phyloP scores from a whole-genome alignment of 139 green algal species.

The Zygnema circumcarinatum region DNA sequence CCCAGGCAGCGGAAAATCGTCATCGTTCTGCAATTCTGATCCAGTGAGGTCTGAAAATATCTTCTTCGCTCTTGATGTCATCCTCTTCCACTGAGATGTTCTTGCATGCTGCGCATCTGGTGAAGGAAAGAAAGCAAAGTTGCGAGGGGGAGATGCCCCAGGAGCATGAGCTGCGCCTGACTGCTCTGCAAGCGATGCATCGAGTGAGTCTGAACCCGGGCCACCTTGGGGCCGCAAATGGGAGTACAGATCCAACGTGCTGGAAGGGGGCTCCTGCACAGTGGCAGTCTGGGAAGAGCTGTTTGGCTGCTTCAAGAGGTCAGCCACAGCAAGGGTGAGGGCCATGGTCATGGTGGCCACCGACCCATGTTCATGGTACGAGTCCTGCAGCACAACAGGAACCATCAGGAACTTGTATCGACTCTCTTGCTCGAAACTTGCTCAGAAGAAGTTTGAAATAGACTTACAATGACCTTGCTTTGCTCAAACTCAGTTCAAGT shows the following conservation, averaged over 20 bases:
- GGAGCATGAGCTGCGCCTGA: not conserved
- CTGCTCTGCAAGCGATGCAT: not conserved
- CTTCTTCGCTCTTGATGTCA: not conserved
- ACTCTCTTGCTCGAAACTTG: too few species aligned
- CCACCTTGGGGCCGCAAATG: not conserved
- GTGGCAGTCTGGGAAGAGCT: not conserved
- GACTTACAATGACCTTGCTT: too few species aligned
- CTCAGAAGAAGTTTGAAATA: too few species aligned
- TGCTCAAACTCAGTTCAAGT: too few species aligned
- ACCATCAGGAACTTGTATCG: too few species aligned
- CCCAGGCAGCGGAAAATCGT: not conserved
- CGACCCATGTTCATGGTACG: conserved; percentile 11
- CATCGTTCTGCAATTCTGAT: not conserved
- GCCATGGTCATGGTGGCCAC: conserved; percentile 27
- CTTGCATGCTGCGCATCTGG: not conserved
- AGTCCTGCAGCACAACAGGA: conserved; percentile 23
- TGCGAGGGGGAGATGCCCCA: not conserved
- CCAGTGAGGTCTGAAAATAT: not conserved
- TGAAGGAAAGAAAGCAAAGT: not conserved
- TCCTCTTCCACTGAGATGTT: not conserved
- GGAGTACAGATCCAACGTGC: not conserved
- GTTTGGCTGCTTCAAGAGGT: conserved; percentile 23
- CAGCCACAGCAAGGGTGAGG: conserved; percentile 15
- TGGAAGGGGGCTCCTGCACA: not conserved
- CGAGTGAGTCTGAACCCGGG: not conserved